Base-by-base conservation (phyloP, 768 basidiomycete genomes). In the Hemileccinum impolitum region DNA sequence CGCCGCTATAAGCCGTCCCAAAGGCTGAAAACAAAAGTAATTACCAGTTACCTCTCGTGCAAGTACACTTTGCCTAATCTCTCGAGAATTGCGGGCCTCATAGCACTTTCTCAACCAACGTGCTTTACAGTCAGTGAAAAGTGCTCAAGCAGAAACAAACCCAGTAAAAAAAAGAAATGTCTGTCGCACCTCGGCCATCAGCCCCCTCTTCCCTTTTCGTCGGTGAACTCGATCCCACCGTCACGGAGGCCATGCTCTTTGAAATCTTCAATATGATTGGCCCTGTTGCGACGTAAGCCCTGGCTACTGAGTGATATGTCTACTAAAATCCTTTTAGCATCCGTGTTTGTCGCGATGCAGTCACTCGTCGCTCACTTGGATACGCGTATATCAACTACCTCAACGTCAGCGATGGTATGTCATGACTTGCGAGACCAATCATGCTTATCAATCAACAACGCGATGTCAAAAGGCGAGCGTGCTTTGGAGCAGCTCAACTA, bases 261-360 rank as follows among this genome's bases (percentile, higher is more conserved):
- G 96, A 98, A 78, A 98, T 99, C 70, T 99, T 99, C 80, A 96
- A 96, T 71, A 95, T 97, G 91, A 93, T 98, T 72, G 96, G 96
- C 45, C 96, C 95, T 42, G 96, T 99, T 57, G 94, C 94, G 39
- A 94, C 92, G 93, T 91, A 56, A 56, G 85, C 70, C 26, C 43
- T 31, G 23, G 9, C n/a, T 41, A 31, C 39, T 37, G 28, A 9
- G 9, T 25, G 9, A 40, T 50, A 45, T 0, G 41, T 35, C 1
- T 1, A 0, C 13, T 48, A 35, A 49, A 19, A 4, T 19, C 12
- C 40, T 26, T 26, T 56, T 31, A 94, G 93, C 70, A 98, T 99
- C 69, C 95, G 96, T 74, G 96, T 99, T 63, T 99, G 96, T 73
- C 93, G 96, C 70, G 96, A 99, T 75, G 95, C 96, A 58, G 95